Percentiles rank a stretch among this genome's conserved stretches.
These are phyloP conservation scores for Globisporangium lucens DNA, from an alignment of 352 stramenopile genomes.

Conservation along the genomic window DNA sequence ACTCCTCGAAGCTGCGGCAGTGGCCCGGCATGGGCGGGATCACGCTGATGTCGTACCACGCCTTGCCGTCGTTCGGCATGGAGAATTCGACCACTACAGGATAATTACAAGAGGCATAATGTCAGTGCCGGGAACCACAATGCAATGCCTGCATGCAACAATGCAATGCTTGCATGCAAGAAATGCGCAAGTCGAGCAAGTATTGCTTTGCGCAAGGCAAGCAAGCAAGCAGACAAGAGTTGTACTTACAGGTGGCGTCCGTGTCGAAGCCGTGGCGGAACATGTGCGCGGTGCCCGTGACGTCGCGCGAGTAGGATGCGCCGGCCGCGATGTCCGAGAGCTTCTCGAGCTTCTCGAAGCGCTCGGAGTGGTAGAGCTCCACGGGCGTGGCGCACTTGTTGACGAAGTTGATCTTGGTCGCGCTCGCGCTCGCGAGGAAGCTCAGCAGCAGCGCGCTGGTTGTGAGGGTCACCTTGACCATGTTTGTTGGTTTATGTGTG, in stretches of 20 bases:
- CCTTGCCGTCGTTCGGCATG: constrained; percentile 15
- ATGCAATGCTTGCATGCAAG: background rate
- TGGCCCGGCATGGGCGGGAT: constrained; percentile 51
- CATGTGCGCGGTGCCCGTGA: constrained; percentile 39
- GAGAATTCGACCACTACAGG: constrained; percentile 22
- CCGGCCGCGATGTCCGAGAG: constrained; percentile 24
- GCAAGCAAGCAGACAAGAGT: background rate
- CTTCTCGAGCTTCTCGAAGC: constrained; percentile 18
- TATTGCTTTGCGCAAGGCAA: background rate
- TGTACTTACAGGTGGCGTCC: constrained; percentile 38
- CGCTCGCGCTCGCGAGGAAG: constrained; percentile 6
- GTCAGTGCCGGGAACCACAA: background rate
- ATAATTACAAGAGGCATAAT: background rate
- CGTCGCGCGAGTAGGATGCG: constrained; percentile 12
- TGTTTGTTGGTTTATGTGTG: background rate
- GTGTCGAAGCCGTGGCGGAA: constrained; percentile 37
- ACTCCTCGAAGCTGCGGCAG: constrained; percentile 40
- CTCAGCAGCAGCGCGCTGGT: constrained; percentile 4
- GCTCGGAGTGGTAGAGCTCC: constrained; percentile 40
- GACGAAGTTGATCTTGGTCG: constrained; percentile 37
- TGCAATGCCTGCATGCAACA: background rate
- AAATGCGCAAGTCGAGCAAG: background rate
- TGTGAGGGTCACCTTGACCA: constrained; percentile 8
- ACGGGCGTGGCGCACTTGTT: constrained; percentile 37
- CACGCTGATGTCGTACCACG: constrained; percentile 64